These are phyloP conservation scores for Pleurotus tuoliensis DNA, from an alignment of 768 basidiomycete species.

Conservation along the genomic window DNA sequence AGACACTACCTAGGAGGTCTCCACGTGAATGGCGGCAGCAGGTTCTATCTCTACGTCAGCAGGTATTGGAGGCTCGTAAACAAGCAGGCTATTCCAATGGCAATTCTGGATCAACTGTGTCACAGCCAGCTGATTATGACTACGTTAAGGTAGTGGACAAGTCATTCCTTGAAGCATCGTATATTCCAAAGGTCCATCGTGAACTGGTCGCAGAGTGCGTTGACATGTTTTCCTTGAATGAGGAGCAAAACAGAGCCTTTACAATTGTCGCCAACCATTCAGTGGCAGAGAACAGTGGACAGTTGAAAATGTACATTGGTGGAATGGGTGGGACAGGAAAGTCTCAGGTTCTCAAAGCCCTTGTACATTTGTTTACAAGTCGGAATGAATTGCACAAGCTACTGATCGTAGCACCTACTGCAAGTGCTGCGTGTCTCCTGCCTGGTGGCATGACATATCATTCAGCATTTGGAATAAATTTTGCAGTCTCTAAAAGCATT, in stretches of 20 bases:
- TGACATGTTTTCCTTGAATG: not conserved
- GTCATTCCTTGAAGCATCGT: not conserved
- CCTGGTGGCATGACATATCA: slow-evolving; percentile 22
- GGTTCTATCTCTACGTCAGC: not conserved
- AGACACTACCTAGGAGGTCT: not conserved
- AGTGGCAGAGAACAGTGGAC: not conserved
- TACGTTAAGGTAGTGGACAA: slow-evolving; percentile 1
- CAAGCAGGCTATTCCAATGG: not conserved
- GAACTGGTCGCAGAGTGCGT: too few species aligned
- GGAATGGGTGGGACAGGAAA: slow-evolving; percentile 26
- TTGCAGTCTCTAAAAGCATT: not conserved
- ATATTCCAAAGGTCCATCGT: not conserved
- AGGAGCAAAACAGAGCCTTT: not conserved
- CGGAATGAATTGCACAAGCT: slow-evolving; percentile 10
- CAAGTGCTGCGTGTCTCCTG: slow-evolving; percentile 15
- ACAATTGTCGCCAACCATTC: slow-evolving; percentile 22
- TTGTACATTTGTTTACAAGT: slow-evolving; percentile 11
- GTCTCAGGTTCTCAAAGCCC: slow-evolving; percentile 16
- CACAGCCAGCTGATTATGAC: not conserved
- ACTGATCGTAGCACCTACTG: slow-evolving; percentile 19
- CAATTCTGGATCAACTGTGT: not conserved
- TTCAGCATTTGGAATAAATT: slow-evolving; percentile 15
- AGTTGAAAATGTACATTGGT: slow-evolving; percentile 22
- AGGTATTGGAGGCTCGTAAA: not conserved
- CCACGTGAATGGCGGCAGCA: not conserved